Evolutionary conservation across 257 asterid species (phyloP).

Genomic region (Solanum chiquidenum): DNA sequence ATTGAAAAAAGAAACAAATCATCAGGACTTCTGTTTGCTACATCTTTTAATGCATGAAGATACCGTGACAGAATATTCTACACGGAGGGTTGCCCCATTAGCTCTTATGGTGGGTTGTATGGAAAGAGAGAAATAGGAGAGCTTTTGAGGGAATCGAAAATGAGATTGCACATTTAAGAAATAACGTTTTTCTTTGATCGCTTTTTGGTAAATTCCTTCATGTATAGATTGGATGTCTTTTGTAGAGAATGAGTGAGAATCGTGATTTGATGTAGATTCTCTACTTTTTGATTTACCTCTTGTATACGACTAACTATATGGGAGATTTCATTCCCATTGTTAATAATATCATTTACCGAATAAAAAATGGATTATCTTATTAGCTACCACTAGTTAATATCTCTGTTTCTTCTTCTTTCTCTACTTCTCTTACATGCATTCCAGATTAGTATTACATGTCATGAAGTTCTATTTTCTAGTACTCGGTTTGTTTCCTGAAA

Average conservation of each 20-base stretch:
- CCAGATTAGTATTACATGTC: not conserved
- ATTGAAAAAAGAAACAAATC: not conserved
- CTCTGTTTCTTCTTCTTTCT: not conserved
- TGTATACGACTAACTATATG: fast-evolving
- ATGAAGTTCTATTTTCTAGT: not conserved
- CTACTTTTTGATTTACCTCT: not conserved
- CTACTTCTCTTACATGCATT: not conserved
- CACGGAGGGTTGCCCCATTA: not conserved
- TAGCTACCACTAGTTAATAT: not conserved
- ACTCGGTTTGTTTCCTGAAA: not conserved
- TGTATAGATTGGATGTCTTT: not conserved
- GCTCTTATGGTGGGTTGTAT: not conserved
- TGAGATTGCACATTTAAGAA: not conserved
- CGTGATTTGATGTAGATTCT: not conserved
- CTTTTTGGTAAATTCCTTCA: not conserved
- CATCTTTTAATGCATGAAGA: not conserved
- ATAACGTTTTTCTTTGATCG: not conserved
- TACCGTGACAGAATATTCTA: not conserved
- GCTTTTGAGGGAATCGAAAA: not conserved
- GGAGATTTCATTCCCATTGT: not conserved
- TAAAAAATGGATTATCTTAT: not conserved
- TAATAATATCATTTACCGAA: not conserved
- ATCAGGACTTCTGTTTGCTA: not conserved
- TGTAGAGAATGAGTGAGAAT: not conserved
- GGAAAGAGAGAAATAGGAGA: not conserved